Conservation (phyloP, 2,329 filamentous ascomycete species). For the Aspergillus viridinutans region DNA sequence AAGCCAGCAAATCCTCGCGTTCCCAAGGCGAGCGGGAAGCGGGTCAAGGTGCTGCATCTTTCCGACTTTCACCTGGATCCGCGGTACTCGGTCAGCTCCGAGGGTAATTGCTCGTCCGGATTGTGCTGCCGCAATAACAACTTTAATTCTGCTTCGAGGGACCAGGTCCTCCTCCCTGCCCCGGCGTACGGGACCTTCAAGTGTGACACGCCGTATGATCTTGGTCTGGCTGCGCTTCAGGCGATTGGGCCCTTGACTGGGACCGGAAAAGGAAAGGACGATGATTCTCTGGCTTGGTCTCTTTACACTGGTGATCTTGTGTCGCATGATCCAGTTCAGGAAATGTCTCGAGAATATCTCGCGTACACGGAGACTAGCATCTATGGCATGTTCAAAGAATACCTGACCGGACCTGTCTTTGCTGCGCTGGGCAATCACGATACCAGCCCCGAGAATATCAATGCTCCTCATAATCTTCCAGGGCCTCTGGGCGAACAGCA, state of each 20-base stretch:
- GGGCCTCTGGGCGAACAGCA: slow-evolving; percentile 52
- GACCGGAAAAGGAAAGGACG: slow-evolving; percentile 42
- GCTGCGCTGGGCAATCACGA: slow-evolving; percentile 57
- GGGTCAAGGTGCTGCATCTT: slow-evolving; percentile 54
- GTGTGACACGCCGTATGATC: slow-evolving; percentile 57
- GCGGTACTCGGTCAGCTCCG: slow-evolving; percentile 50
- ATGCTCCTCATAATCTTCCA: slow-evolving; percentile 51
- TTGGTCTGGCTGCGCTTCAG: slow-evolving; percentile 53
- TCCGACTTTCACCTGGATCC: slow-evolving; percentile 56
- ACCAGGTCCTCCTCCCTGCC: slow-evolving; percentile 43
- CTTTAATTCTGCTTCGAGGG: slow-evolving; percentile 31
- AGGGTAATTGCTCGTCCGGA: slow-evolving; percentile 50
- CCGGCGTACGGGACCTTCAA: slow-evolving; percentile 52
- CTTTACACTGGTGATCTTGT: slow-evolving; percentile 57
- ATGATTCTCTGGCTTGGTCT: slow-evolving; percentile 49
- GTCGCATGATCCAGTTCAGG: slow-evolving; percentile 50
- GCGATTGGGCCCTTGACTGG: slow-evolving; percentile 55
- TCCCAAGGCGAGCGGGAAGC: slow-evolving; percentile 49
- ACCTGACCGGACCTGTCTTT: slow-evolving; percentile 55
- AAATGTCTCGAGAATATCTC: slow-evolving; percentile 50
- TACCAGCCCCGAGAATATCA: slow-evolving; percentile 51
- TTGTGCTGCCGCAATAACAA: slow-evolving; percentile 50
- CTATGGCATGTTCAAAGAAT: slow-evolving; percentile 53
- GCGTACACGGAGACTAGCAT: slow-evolving; percentile 53
- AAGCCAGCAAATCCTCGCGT: slow-evolving; percentile 45